These are phyloP conservation scores for Boletus rubescentipes DNA, from an alignment of 768 basidiomycete genomes.

Conservation along the genomic window DNA sequence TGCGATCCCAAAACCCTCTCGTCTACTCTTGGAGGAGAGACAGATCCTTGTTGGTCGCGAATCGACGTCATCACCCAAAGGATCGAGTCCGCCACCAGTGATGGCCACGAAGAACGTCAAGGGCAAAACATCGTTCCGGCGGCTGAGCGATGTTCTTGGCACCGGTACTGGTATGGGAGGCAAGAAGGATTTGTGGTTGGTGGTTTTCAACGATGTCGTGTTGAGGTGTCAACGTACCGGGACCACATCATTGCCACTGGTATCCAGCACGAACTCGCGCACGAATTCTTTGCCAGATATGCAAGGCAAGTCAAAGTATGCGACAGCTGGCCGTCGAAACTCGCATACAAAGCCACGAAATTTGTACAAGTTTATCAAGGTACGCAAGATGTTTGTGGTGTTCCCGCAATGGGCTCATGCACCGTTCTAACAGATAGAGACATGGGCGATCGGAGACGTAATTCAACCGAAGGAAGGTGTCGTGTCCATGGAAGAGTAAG, in stretches of 20 bases:
- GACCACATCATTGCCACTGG: slow-evolving; percentile 79
- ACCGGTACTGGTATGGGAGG: slow-evolving; percentile 52
- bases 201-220: slow-evolving; percentile 94
- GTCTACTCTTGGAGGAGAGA: slow-evolving; percentile 84
- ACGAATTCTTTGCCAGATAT: slow-evolving; percentile 81
- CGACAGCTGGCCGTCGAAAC: slow-evolving; percentile 73
- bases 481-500: slow-evolving; percentile 90
- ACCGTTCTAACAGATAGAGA: slow-evolving; percentile 66
- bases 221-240: slow-evolving; percentile 89
- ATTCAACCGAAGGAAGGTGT: slow-evolving; percentile 77
- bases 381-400: slow-evolving; percentile 30
- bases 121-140: slow-evolving; percentile 84
- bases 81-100: slow-evolving; percentile 37
- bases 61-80: slow-evolving; percentile 23
- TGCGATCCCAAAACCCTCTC: slow-evolving; percentile 85
- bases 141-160: slow-evolving; percentile 85
- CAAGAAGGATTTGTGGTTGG: slow-evolving; percentile 91
- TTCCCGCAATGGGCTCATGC: slow-evolving; percentile 1
- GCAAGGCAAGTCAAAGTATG: slow-evolving; percentile 82
- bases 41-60: slow-evolving; percentile 43
- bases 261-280: slow-evolving; percentile 62
- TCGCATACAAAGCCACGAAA: slow-evolving; percentile 84
- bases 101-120: slow-evolving; percentile 56
- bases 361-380: slow-evolving; percentile 91
- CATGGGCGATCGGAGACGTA: slow-evolving; percentile 80